A percentile compares a stretch with the other conserved stretches of the same genome.
These are phyloP conservation scores for Mucor circinelloides DNA, from an alignment of 371 early-diverging fungal species.

Conservation along the genomic window DNA sequence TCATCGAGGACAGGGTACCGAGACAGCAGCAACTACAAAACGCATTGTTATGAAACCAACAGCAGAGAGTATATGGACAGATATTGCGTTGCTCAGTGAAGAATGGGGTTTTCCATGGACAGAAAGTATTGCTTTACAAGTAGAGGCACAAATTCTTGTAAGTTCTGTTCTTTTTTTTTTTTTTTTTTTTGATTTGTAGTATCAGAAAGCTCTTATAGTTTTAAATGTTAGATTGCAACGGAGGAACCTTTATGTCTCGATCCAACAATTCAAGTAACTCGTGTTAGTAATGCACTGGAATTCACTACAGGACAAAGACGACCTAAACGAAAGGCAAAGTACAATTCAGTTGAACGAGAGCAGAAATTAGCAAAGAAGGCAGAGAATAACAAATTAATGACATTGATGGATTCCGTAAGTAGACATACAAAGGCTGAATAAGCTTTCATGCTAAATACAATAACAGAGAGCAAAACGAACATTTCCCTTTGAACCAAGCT, in stretches of 20 bases:
- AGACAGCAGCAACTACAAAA: constrained; percentile 24
- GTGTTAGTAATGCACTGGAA: constrained; percentile 59
- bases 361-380: constrained; percentile 62
- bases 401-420: constrained; percentile 62
- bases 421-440: background rate
- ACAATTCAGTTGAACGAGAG: constrained; percentile 64
- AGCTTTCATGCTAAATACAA: background rate
- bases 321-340: constrained; percentile 55
- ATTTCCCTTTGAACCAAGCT: constrained; percentile 56
- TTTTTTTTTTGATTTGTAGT: background rate
- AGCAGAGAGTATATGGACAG: constrained; percentile 64
- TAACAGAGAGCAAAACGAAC: constrained; percentile 45
- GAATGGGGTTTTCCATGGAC: constrained; percentile 56
- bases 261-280: constrained; percentile 59
- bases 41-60: constrained; percentile 59
- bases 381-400: constrained; percentile 62
- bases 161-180: background rate
- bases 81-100: constrained; percentile 58
- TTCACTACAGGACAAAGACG: constrained; percentile 41
- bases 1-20: constrained; percentile 36
- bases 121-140: constrained; percentile 52
- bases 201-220: background rate
- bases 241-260: constrained; percentile 64
- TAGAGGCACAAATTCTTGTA: constrained; percentile 64
- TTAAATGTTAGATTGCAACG: constrained; percentile 48